Evolutionary conservation across 176 grass and related monocot species (phyloP), one percentile per base, ranked within the genome.

Genomic region (Paspalum vaginatum): DNA sequence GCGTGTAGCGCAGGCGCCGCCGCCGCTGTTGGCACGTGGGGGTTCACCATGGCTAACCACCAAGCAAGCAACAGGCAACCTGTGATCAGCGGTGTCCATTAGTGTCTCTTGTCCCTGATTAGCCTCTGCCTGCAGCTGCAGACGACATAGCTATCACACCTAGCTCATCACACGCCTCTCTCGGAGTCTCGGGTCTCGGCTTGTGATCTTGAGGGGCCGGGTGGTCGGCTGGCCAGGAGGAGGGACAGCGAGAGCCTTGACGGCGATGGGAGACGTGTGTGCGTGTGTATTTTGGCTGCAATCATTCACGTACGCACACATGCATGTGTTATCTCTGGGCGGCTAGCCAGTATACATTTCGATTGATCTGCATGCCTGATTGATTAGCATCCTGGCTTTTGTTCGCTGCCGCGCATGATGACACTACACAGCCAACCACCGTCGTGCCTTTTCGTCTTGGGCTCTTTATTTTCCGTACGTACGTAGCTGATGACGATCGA

Each of bases 81-180:
- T 89, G 87, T 89, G 87, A 89, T 82, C 57, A 66, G 49, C 8
- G 40, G 37, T 77, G 87, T 85, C 65, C 64, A 66, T 85, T 85
- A 81, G 87, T 78, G 73, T 17, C 67, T 0, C 43, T 77, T 77
- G 83, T 85, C 72, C 57, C 15, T 50, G 87, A 77, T 81, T 78
- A 78, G 18, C 76, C 5, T 12, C 40, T 26, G 13, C 70, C 18
- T 7, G 15, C 2, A 21, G 17, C n/a, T n/a, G n/a, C n/a, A n/a
- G n/a, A n/a, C n/a, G n/a, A 9, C 2, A 5, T 69, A 10, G 74
- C 16, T 22, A 20, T 14, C 8, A 24, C 8, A 14, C 5, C 32
- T 80, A 51, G 50, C 62, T 58, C 39, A 18, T 48, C 46, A 13
- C n/a, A 32, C 39, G 64, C 21, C 62, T 18, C n/a, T n/a, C n/a